A percentile compares a stretch with the other conserved stretches of the same genome.
These are phyloP conservation scores for Leucocoprinus sp. DNA, from an alignment of 768 basidiomycete species.

Conservation along the genomic window DNA sequence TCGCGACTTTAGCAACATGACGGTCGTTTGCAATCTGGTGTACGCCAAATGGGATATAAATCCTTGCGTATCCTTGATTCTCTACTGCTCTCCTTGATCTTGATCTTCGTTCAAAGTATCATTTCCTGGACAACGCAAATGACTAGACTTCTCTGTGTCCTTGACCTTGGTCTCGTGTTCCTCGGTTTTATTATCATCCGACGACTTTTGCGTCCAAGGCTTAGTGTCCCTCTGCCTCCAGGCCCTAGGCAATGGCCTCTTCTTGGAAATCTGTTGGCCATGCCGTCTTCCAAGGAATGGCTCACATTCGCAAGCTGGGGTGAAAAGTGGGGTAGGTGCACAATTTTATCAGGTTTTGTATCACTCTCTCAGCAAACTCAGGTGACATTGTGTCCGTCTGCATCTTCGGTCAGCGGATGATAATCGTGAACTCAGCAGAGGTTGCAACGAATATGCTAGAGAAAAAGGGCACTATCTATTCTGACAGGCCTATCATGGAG, in stretches of 20 bases:
- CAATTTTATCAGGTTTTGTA: not conserved
- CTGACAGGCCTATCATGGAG: slow-evolving; percentile 39
- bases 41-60: not conserved
- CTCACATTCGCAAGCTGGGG: slow-evolving; percentile 38
- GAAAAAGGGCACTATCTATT: slow-evolving; percentile 43
- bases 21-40: not conserved
- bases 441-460: slow-evolving; percentile 42
- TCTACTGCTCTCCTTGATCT: not conserved
- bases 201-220: slow-evolving; percentile 13
- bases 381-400: slow-evolving; percentile 38
- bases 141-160: slow-evolving; percentile 11
- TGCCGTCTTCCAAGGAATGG: slow-evolving; percentile 40
- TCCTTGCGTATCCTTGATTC: not conserved
- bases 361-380: slow-evolving; percentile 11
- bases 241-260: slow-evolving; percentile 38
- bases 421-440: slow-evolving; percentile 35
- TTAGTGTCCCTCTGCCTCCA: slow-evolving; percentile 28
- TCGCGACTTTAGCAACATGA: not conserved
- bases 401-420: slow-evolving; percentile 36
- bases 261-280: slow-evolving; percentile 40
- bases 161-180: slow-evolving; percentile 15
- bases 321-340: slow-evolving; percentile 30
- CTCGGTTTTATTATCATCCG: slow-evolving; percentile 16
- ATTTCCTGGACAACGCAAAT: not conserved
- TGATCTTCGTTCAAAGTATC: not conserved